A percentile compares a stretch with the other conserved stretches of the same genome.
Evolutionary conservation across 1,284 basidiomycete genomes (phyloP).

Genomic region (Xerocomus tenax): DNA sequence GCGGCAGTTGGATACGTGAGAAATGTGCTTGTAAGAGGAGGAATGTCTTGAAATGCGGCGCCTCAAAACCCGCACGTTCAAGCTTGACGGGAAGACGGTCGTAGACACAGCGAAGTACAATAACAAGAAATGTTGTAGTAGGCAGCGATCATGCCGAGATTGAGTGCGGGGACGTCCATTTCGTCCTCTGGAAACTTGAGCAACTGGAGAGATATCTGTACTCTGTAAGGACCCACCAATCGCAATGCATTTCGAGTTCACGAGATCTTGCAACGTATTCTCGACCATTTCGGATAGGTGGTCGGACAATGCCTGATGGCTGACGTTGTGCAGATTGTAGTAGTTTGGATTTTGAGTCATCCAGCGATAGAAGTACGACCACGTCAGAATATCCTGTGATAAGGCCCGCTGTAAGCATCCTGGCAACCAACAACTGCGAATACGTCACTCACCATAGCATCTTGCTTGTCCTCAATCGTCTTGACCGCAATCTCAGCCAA

Average conservation of each 20-base stretch:
- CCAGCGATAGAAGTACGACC: constrained; percentile 95
- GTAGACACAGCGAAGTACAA: constrained; percentile 77
- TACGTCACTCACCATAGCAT: constrained; percentile 66
- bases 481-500: constrained; percentile 96
- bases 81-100: constrained; percentile 97
- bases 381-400: constrained; percentile 58
- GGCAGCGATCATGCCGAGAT: constrained; percentile 73
- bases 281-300: constrained; percentile 95
- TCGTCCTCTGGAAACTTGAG: constrained; percentile 60
- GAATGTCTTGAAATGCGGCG: constrained; percentile 97
- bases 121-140: constrained; percentile 84
- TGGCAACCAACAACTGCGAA: neutral
- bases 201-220: neutral
- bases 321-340: constrained; percentile 44
- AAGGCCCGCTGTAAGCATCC: constrained; percentile 3
- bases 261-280: constrained; percentile 82
- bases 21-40: constrained; percentile 95
- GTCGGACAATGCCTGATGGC: constrained; percentile 86
- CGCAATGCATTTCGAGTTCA: constrained; percentile 92
- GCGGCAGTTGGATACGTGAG: constrained; percentile 81
- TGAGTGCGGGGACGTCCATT: constrained; percentile 63
- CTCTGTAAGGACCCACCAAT: constrained; percentile 54
- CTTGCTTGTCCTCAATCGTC: constrained; percentile 98
- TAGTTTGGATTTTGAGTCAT: constrained; percentile 88
- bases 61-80: constrained; percentile 76